Percentiles rank a stretch among this genome's conserved stretches.
These are phyloP conservation scores for Boeremia exigua DNA, from an alignment of 2,329 filamentous ascomycete genomes.

Conservation along the genomic window DNA sequence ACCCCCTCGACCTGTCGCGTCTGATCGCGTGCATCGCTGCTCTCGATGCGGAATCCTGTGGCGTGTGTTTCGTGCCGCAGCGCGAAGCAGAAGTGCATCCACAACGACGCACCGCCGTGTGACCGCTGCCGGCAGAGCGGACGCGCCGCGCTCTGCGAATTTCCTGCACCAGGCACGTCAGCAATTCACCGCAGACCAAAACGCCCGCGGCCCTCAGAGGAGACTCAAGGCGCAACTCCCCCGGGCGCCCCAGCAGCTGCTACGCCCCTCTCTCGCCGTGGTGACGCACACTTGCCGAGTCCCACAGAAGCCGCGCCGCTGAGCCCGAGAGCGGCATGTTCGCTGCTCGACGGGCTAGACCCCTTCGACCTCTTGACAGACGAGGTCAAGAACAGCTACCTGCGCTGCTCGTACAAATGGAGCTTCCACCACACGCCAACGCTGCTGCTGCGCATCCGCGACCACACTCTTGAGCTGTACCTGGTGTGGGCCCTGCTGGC, in stretches of 20 bases:
- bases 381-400: conserved; percentile 51
- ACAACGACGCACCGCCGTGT: conserved; percentile 48
- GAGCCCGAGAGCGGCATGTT: conserved; percentile 36
- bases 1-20: conserved; percentile 17
- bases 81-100: conserved; percentile 50
- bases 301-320: conserved; percentile 27
- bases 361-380: conserved; percentile 50
- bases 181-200: conserved; percentile 48
- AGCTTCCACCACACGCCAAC: conserved; percentile 52
- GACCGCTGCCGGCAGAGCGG: conserved; percentile 47
- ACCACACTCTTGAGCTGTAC: conserved; percentile 47
- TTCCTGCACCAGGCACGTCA: conserved; percentile 48
- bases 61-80: conserved; percentile 48
- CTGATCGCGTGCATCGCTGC: conserved; percentile 5
- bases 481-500: conserved; percentile 53
- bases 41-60: conserved; percentile 47
- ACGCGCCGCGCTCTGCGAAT: conserved; percentile 42
- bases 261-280: conserved; percentile 22
- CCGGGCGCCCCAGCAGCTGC: conserved; percentile 14
- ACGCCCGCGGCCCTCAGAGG: conserved; percentile 40
- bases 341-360: conserved; percentile 42
- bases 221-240: conserved; percentile 25
- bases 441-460: conserved; percentile 46
- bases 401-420: conserved; percentile 52
- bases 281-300: conserved; percentile 36